Base-by-base conservation (phyloP, 805 yeast genomes). In the Yarrowia hollandica region DNA sequence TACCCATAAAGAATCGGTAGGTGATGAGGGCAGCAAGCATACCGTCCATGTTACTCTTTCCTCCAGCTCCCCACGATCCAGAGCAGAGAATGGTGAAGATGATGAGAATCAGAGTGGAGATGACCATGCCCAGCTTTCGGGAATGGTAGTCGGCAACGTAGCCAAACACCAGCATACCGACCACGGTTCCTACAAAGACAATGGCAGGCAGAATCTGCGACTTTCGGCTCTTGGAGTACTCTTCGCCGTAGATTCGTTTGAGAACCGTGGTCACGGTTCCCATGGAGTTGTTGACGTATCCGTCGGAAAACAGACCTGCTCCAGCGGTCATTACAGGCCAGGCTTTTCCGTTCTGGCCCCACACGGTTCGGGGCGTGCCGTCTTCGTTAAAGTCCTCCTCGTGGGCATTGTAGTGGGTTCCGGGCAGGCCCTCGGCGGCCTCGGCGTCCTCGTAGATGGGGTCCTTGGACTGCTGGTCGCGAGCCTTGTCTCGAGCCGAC, bases 221-320 rank as follows among this genome's bases (percentile, higher is more conserved):
- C 28, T 96, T 97, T 39, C 71, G 70, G 0, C 95, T 87, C 8
- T 77, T 64, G 4, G 82, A 70, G 67, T 85, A 85, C 65, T 80
- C 82, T 0, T 71, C 69, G 28, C 89, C 89, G 69, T 91, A 91
- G 38, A 91, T 75, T 4, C 69, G 74, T 15, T 79, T 71, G 63
- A 91, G 77, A 74, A 92, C 84, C n/a, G 91, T 82, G 30, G 85
- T 78, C 12, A 86, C 95, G 10, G 94, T 80, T 61, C 88, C 81
- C 60, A 89, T 86, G 57, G 94, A 84, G 62, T 88, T 89, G 71
- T 90, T 90, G 62, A 90, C 86, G 70, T 90, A 91, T 57, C 97
- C 97, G 73, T 92, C 98, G 34, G 95, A 85, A 72, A 91, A 90
- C 44, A 91, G 77, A 58, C 97, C 97, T 0, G 96, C 94, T 63